phyloP scores from a whole-genome alignment of 2,329 filamentous ascomycete species.

The Pseudonectria foliicola region DNA sequence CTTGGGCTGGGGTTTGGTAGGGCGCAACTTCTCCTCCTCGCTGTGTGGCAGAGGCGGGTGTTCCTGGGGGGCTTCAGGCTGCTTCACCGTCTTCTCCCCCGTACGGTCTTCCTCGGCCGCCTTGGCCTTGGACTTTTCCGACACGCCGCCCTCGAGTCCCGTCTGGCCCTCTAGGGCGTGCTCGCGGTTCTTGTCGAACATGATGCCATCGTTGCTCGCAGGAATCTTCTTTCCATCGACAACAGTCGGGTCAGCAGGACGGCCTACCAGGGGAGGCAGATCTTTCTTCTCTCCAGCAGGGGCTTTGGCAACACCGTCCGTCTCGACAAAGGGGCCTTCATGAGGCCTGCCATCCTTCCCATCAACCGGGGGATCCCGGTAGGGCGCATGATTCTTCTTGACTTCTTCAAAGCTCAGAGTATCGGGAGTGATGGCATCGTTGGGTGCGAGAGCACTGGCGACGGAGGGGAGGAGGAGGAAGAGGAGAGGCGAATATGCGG shows the following conservation, averaged over 20 bases:
- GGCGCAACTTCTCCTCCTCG: slow-evolving; percentile 62
- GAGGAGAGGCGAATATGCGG: slow-evolving; percentile 46
- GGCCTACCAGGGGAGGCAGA: slow-evolving; percentile 40
- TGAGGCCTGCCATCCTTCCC: slow-evolving; percentile 92
- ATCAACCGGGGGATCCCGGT: slow-evolving; percentile 81
- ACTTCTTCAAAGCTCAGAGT: slow-evolving; percentile 17
- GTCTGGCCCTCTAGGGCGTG: slow-evolving; percentile 78
- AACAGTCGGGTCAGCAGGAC: slow-evolving; percentile 44
- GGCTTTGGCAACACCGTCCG: slow-evolving; percentile 25
- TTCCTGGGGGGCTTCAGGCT: slow-evolving; percentile 78
- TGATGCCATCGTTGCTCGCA: slow-evolving; percentile 70
- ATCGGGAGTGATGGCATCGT: slow-evolving; percentile 21
- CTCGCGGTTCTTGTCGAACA: slow-evolving; percentile 77
- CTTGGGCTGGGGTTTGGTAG: slow-evolving; percentile 32
- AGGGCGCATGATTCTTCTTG: slow-evolving; percentile 35
- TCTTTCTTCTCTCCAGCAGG: slow-evolving; percentile 30
- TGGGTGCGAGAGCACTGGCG: slow-evolving; percentile 35
- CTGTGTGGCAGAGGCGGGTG: slow-evolving; percentile 74
- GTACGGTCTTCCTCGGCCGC: slow-evolving; percentile 60
- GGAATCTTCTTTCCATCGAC: slow-evolving; percentile 56
- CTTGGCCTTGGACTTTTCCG: slow-evolving; percentile 73
- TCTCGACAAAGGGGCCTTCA: slow-evolving; percentile 70
- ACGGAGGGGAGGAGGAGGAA: slow-evolving; percentile 54
- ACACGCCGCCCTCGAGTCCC: slow-evolving; percentile 83
- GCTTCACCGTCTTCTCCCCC: slow-evolving; percentile 61